Base-by-base conservation (phyloP, 768 basidiomycete genomes). In the Hemileccinum rubropunctum region DNA sequence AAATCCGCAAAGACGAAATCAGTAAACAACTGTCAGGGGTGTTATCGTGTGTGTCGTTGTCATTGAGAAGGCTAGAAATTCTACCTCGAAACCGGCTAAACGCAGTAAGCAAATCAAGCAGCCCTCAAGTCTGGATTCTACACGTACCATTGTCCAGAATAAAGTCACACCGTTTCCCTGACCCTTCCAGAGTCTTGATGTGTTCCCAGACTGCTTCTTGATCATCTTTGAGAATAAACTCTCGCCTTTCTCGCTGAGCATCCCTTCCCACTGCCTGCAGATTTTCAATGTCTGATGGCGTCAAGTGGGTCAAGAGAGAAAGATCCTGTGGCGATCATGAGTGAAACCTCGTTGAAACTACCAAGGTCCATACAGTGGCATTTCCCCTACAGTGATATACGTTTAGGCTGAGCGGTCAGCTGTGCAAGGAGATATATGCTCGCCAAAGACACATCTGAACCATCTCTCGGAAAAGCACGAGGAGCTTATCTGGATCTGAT, bases 1-100 rank as follows among this genome's bases (percentile, higher is more conserved):
- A 97, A 99, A 64, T 95, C 92, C 14, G 92, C 92, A 51, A 98
- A 86, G 15, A 97, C 86, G 14, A 98, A 71, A 60, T 98, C 95
- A 3, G 95, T 97, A 70, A 89, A 95, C 17, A 97, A 75, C 91
- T 95, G 56, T 9, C 18, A 20, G 23, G 12, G 1, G n/a, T 13
- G 37, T 39, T 15, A 41, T 47, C 28, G 10, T 28, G 15, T 36
- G 20, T 26, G 13, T 9, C 21, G 4, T 10, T 9, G 18, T 21
- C 13, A 21, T 38, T 15, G 6, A 10, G 20, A 36, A 38, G 23
- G 14, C 18, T 39, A 35, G 3, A 18, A 27, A 17, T 38, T 64
- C 35, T 65, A 91, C 91, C 78, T 95, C 94, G 57, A 95, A 97
- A 0, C 94, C 95, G 60, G 91, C 92, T 95, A 53, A 3, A 35